Percentiles rank a stretch among this genome's conserved stretches.
phyloP scores from a whole-genome alignment of 1,284 basidiomycete genomes.

The Inonotus hispidus region DNA sequence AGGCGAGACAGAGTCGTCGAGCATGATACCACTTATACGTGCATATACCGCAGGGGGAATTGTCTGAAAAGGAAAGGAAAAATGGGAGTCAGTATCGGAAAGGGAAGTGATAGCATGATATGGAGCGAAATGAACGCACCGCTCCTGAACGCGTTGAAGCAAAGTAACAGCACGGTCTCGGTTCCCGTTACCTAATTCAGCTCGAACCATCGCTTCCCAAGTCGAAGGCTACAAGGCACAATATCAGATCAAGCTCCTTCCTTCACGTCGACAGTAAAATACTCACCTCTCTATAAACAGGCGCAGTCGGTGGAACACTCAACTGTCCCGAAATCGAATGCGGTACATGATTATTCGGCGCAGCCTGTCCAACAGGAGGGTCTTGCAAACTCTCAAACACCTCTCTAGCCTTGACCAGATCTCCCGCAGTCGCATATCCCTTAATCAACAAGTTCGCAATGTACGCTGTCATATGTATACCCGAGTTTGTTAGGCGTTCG shows the following conservation, averaged over 20 bases:
- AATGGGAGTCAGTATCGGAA: not conserved
- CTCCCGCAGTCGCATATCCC: slow-evolving; percentile 72
- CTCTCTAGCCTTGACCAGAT: slow-evolving; percentile 64
- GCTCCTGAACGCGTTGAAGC: slow-evolving; percentile 68
- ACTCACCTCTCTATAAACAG: slow-evolving; percentile 87
- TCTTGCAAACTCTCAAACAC: slow-evolving; percentile 90
- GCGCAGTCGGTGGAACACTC: slow-evolving; percentile 38
- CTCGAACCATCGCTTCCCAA: slow-evolving; percentile 93
- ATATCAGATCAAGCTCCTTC: not conserved
- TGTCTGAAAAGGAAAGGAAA: slow-evolving; percentile 37
- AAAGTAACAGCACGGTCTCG: slow-evolving; percentile 67
- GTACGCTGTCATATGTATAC: slow-evolving; percentile 91
- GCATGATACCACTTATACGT: slow-evolving; percentile 59
- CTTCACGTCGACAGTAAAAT: slow-evolving; percentile 17
- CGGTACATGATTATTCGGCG: slow-evolving; percentile 81
- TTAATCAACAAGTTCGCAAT: slow-evolving; percentile 92
- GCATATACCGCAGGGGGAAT: slow-evolving; percentile 71
- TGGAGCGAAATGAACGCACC: slow-evolving; percentile 40
- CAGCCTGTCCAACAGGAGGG: slow-evolving; percentile 82
- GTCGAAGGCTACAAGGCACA: slow-evolving; percentile 75
- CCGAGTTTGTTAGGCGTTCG: slow-evolving; percentile 53
- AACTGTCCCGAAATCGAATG: slow-evolving; percentile 39
- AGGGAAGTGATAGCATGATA: not conserved
- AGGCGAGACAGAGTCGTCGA: slow-evolving; percentile 37
- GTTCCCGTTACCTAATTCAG: slow-evolving; percentile 80